Evolutionary conservation across 2,329 filamentous ascomycete genomes (phyloP), one percentile per base, ranked within the genome.

Genomic region (Ceratocystis huliohia): DNA sequence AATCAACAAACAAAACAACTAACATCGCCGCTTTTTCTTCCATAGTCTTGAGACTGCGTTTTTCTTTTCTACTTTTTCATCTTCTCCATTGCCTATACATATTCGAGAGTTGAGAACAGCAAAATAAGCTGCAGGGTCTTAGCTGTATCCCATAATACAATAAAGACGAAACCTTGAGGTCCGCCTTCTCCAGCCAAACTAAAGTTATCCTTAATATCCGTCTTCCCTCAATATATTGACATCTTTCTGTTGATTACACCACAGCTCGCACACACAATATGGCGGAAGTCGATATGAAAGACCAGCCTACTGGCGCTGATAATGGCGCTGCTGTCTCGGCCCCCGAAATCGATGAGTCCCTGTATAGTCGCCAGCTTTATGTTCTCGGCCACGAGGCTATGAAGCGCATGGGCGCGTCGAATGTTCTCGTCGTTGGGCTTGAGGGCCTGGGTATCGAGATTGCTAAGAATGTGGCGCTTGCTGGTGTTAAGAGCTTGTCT

Each of bases 371-470:
- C 74, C 86, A 88, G 77, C 85, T 88, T 71, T 88, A 88, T 73
- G 86, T 88, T 68, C 76, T 87, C 64, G 85, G 85, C 70, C 85
- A 88, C 72, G 85, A 87, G 76, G 94, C 94, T 70, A 99, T 99
- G 94, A 97, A 96, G 82, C 91, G 94, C 73, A 99, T 99, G 94
- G 85, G 92, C 73, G 89, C 91, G 69, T 97, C 94, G 66, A 95
- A 97, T 74, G 84, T 99, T 68, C 88, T 99, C 65, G 82, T 99
- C 66, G 88, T 93, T 69, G 94, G 94, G 70, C 80, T 97, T 71
- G 93, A 94, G 76, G 94, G 94, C 64, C 84, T 99, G 50, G 94
- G 94, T 79, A 93, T 96, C 66, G 94, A 99, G 78, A 94, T 99
- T 72, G 93, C 94, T 73, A 99, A 99, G 83, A 99, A 99, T 74